phyloP scores from a whole-genome alignment of 2,329 filamentous ascomycete species.

The Penicillium psychrosexuale region DNA sequence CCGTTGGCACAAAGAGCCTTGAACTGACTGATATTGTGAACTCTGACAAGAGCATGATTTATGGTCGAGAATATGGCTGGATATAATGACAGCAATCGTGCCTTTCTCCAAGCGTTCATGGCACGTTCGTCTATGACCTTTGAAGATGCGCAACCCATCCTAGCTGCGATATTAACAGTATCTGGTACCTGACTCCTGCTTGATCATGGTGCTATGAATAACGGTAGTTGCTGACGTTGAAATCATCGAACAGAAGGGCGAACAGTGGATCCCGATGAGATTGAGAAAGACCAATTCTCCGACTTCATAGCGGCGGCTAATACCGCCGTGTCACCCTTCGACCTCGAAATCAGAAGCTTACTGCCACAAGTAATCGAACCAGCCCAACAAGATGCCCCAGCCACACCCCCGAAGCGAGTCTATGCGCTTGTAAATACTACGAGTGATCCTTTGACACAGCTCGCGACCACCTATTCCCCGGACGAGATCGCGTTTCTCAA shows the following conservation, averaged over 20 bases:
- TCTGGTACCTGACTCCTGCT: constrained; percentile 39
- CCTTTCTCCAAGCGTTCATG: constrained; percentile 87
- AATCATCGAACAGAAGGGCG: constrained; percentile 39
- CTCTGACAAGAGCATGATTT: background rate
- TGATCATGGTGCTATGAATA: background rate
- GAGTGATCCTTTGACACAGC: constrained; percentile 78
- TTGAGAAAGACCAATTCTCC: constrained; percentile 66
- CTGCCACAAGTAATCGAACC: constrained; percentile 63
- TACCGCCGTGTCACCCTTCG: constrained; percentile 70
- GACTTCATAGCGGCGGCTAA: constrained; percentile 69
- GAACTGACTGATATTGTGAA: background rate
- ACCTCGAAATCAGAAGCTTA: constrained; percentile 79
- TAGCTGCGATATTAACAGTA: constrained; percentile 71
- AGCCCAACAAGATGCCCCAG: constrained; percentile 8
- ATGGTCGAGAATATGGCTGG: constrained; percentile 19
- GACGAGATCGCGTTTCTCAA: constrained; percentile 91
- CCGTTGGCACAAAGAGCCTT: background rate
- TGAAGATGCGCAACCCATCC: constrained; percentile 66
- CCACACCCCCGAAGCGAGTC: constrained; percentile 50
- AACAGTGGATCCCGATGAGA: constrained; percentile 55
- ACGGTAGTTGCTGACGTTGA: background rate
- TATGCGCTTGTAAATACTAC: constrained; percentile 86
- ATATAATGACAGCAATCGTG: constrained; percentile 70
- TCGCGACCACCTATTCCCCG: constrained; percentile 74
- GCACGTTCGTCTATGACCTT: constrained; percentile 74